Base-by-base conservation (phyloP, 345 rosid genomes). In the Gossypium thurberi region DNA sequence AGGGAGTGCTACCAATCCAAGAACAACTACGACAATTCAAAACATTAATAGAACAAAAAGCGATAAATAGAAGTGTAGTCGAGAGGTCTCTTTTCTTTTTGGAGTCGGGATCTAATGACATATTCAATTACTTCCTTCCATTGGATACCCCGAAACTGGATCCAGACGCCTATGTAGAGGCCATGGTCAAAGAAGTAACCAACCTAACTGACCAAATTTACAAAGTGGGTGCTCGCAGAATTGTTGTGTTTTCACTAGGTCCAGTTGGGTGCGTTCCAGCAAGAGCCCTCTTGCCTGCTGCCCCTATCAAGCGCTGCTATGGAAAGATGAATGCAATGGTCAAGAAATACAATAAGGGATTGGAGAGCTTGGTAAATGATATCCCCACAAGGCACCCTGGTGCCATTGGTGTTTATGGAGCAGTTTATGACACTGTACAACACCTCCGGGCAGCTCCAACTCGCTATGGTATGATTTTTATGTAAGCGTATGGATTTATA, bases 61-160 rank as follows among this genome's bases (percentile, higher is more conserved):
- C 71, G 7, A 73, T 88, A 10, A 68, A 82, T 8, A 80, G 73
- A 53, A 42, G 26, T 3, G 7, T 70, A 8, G 59, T 84, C 47
- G 61, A 74, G 42, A 76, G 81, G 28, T 87, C 91, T 42, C 62
- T 88, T 4, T 82, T 90, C 80, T 65, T 84, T 0, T 74, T 88
- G 1, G 91, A 90, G 70, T 85, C 91, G 3, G 93, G 93, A 50
- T 90, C 90, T 1, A 88, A 84, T 53, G 93, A 88, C 84, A 75
- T 90, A 18, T 88, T 73, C 82, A 84, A 76, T 73, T 84, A 82
- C 76, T 88, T 87, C 66, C 33, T 80, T 4, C 85, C 82, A 0
- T 78, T 79, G 17, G 60, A 21, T 26, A 10, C 77, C 26, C 83
- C 78, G 12, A 65, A 72, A 20, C 89, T 80, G 17, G 62, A 78